Evolutionary conservation across 1,284 basidiomycete genomes (phyloP), one percentile per base, ranked within the genome.

Genomic region (Xerocomus cyaneibrunnescens): DNA sequence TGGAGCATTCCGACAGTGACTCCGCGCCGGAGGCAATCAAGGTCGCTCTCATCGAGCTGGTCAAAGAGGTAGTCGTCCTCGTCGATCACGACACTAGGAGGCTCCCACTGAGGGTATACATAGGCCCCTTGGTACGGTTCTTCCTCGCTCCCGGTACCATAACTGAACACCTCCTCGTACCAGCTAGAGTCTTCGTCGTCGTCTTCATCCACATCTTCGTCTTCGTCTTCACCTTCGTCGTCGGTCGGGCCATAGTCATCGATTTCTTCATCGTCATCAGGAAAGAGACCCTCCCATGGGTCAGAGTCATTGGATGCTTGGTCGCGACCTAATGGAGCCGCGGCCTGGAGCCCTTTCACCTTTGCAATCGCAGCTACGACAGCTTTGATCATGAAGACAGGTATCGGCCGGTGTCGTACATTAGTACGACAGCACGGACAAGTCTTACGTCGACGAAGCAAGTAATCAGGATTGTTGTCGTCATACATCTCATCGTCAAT

Each of bases 211-310:
- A 52, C 45, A 16, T 65, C 67, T 19, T 58, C 59, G 5, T 69
- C 66, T 7, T 66, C 62, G 2, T 62, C 69, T n/a, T 63, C 62
- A 23, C 59, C 63, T 2, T 70, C 69, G 5, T 55, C 63, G 17
- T 66, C 56, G 16, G 69, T 71, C 50, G 72, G 73, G 56, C 67
- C 75, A 23, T 69, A 76, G 12, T 73, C 77, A 12, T 70, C 66
- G 6, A 71, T 75, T 10, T 71, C 74, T 19, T 69, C 70, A 2
- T 73, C 69, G 3, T 76, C 74, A 2, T 74, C 68, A 0, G 71
- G 73, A 66, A 89, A 89, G 36, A 87, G 77, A 1, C 83, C 85
- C 41, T 74, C 77, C 85, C 84, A 87, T 0, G 84, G 85, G 60
- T 87, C 82, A 8, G 68, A 74, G 5, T 76, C 75, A 21, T 57